These are phyloP conservation scores for Astrocystis sublimbata DNA, from an alignment of 495 filamentous ascomycete species.

Conservation along the genomic window DNA sequence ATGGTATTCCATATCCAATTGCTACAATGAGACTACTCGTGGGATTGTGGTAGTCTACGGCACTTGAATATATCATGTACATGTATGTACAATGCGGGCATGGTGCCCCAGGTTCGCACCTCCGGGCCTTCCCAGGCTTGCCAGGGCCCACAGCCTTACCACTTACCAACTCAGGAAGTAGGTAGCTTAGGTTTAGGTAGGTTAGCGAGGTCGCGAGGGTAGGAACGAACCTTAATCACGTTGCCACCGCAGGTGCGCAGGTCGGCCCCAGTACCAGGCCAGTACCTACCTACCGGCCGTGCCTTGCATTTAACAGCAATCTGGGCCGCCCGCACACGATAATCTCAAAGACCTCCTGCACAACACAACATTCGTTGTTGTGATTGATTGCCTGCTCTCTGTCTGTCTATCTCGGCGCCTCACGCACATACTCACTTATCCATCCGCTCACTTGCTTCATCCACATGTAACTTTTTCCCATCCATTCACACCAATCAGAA, in stretches of 20 bases:
- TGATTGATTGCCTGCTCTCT: neutral
- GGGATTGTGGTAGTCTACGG: too few species aligned
- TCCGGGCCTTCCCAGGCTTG: neutral
- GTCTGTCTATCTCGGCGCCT: neutral
- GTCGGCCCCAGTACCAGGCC: too few species aligned
- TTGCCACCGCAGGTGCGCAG: too few species aligned
- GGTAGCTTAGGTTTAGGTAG: neutral
- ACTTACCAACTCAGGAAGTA: too few species aligned
- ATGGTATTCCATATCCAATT: too few species aligned
- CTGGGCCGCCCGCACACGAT: conserved; percentile 10
- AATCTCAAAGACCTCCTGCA: conserved; percentile 12
- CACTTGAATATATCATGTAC: too few species aligned
- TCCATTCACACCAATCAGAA: neutral
- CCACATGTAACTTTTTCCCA: neutral
- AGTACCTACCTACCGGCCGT: conserved; percentile 5
- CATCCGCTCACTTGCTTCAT: conserved; percentile 6
- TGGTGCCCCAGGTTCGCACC: neutral
- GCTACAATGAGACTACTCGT: too few species aligned
- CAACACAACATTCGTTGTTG: conserved; percentile 14
- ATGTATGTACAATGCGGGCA: too few species aligned
- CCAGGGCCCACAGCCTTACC: too few species aligned
- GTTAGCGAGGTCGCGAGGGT: neutral
- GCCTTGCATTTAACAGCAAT: conserved; percentile 19
- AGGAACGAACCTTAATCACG: neutral
- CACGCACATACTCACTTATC: neutral